These are phyloP conservation scores for Hansenula sp. DNA, from an alignment of 1,139 yeast species.

Conservation along the genomic window DNA sequence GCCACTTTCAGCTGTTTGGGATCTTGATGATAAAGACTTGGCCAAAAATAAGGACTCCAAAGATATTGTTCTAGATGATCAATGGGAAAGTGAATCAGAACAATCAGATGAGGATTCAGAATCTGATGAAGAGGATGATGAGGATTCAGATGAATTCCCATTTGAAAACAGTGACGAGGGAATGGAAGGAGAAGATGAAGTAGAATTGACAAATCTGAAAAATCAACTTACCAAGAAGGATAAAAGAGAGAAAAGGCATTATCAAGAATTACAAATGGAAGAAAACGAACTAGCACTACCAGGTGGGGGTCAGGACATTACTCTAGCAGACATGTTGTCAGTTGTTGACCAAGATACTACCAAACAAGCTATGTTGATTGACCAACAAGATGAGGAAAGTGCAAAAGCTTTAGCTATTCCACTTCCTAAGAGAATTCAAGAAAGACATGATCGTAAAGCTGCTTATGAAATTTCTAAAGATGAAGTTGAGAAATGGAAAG, in stretches of 20 bases:
- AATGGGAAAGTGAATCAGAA: slow-evolving; percentile 20
- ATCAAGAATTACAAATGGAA: slow-evolving; percentile 50
- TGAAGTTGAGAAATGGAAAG: slow-evolving; percentile 87
- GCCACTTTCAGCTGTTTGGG: slow-evolving; percentile 87
- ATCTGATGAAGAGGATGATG: slow-evolving; percentile 26
- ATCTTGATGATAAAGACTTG: slow-evolving; percentile 60
- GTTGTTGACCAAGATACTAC: slow-evolving; percentile 44
- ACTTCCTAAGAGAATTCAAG: slow-evolving; percentile 79
- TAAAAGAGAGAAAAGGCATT: slow-evolving; percentile 34
- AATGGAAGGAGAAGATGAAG: slow-evolving; percentile 35
- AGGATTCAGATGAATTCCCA: slow-evolving; percentile 29
- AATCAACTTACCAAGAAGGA: slow-evolving; percentile 27
- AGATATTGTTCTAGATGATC: slow-evolving; percentile 41
- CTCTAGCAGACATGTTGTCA: slow-evolving; percentile 73
- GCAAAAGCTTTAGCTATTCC: slow-evolving; percentile 64
- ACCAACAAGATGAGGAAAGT: slow-evolving; percentile 31
- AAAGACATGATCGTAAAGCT: slow-evolving; percentile 81
- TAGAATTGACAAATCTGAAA: slow-evolving; percentile 32
- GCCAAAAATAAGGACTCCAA: slow-evolving; percentile 22
- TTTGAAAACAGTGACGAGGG: slow-evolving; percentile 27
- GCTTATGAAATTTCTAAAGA: slow-evolving; percentile 88
- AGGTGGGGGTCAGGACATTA: slow-evolving; percentile 47
- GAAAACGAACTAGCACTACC: slow-evolving; percentile 78
- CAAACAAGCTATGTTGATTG: slow-evolving; percentile 49
- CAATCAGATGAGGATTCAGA: background rate